Evolutionary conservation across 352 stramenopile genomes (phyloP).

Genomic region (Pythium monospermum): DNA sequence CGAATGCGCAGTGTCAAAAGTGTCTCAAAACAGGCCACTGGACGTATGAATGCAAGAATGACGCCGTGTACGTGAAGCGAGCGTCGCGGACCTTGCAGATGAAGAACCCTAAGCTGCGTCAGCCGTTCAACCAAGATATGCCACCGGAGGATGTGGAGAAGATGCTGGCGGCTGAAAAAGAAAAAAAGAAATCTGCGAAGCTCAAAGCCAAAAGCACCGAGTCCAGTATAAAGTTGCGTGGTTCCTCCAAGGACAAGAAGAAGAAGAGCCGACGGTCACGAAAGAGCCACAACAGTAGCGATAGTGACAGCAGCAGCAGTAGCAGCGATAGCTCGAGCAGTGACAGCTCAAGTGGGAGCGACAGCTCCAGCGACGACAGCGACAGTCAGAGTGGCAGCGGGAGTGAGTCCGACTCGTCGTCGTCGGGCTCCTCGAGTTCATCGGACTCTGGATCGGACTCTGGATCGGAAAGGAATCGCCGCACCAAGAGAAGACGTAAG

Average conservation of each 20-base stretch:
- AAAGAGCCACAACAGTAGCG: slow-evolving; percentile 15
- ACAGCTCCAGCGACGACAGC: slow-evolving; percentile 15
- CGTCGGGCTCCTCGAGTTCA: slow-evolving; percentile 23
- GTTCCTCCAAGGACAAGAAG: slow-evolving; percentile 21
- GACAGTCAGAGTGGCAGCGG: no score
- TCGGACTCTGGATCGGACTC: slow-evolving; percentile 40
- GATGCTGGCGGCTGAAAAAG: slow-evolving; percentile 20
- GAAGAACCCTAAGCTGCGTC: slow-evolving; percentile 71
- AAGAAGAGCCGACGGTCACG: slow-evolving; percentile 23
- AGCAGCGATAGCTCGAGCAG: slow-evolving; percentile 18
- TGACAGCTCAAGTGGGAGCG: slow-evolving; percentile 13
- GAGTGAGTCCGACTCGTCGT: slow-evolving; percentile 7
- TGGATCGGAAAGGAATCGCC: slow-evolving; percentile 37
- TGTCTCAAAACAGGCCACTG: slow-evolving; percentile 74
- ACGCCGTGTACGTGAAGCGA: slow-evolving; percentile 75
- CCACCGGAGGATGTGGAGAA: slow-evolving; percentile 48
- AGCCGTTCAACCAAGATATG: slow-evolving; percentile 77
- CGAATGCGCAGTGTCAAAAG: slow-evolving; percentile 72
- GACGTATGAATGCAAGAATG: slow-evolving; percentile 87
- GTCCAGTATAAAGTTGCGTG: slow-evolving; percentile 13
- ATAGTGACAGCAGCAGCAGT: slow-evolving; percentile 23
- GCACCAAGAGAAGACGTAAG: slow-evolving; percentile 36
- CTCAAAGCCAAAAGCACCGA: slow-evolving; percentile 6
- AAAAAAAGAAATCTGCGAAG: slow-evolving; percentile 15
- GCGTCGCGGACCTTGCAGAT: slow-evolving; percentile 75